These are phyloP conservation scores for Pseudocercospora cruenta DNA, from an alignment of 2,329 filamentous ascomycete species.

Conservation along the genomic window DNA sequence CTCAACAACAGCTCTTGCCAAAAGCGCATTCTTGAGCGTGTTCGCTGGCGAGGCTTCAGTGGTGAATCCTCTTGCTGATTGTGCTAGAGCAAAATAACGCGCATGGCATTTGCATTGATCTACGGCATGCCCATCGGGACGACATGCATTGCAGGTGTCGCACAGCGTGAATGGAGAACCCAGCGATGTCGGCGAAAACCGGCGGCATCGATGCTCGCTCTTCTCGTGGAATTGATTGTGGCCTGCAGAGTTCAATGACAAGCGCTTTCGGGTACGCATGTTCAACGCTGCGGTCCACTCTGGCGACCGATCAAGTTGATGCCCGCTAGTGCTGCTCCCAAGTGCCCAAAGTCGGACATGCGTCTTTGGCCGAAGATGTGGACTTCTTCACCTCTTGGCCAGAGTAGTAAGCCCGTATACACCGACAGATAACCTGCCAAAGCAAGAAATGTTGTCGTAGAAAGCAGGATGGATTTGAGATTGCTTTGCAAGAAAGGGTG, in stretches of 20 bases:
- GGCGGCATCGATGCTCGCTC: background rate
- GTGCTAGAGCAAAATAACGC: no score
- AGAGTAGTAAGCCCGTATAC: slow-evolving; percentile 31
- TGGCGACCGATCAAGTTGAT: slow-evolving; percentile 30
- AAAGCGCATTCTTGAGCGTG: no score
- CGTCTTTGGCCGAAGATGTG: slow-evolving; percentile 42
- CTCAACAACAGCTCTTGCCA: no score
- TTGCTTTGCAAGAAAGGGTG: slow-evolving; percentile 27
- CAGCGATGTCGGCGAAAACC: background rate
- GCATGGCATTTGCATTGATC: no score
- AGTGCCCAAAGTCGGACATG: slow-evolving; percentile 39
- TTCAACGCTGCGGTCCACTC: slow-evolving; percentile 8
- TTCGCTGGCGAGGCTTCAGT: no score
- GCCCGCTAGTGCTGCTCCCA: slow-evolving; percentile 40
- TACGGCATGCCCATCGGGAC: background rate
- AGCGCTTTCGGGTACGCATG: background rate
- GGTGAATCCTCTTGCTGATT: no score
- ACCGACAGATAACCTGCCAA: slow-evolving; percentile 29
- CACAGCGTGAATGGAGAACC: background rate
- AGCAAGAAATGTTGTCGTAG: slow-evolving; percentile 25
- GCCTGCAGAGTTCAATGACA: background rate
- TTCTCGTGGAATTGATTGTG: background rate
- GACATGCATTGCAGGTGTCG: background rate
- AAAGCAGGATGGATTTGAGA: slow-evolving; percentile 26
- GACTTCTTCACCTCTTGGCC: slow-evolving; percentile 38